phyloP scores from a whole-genome alignment of 169 alveolate genomes.

The Eimeria nieschulzi region DNA sequence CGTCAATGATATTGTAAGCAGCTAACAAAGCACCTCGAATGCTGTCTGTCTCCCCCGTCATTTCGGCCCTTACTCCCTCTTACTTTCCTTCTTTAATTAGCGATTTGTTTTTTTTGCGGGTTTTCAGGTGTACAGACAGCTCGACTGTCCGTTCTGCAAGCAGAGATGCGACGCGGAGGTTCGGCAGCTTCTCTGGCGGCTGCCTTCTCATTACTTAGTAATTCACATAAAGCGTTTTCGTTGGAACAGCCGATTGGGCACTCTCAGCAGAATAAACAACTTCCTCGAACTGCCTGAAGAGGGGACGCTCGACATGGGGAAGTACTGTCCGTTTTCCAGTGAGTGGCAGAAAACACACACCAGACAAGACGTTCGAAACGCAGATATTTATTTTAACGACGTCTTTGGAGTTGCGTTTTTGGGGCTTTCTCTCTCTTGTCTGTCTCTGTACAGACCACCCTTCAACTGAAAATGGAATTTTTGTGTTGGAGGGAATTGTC shows the following conservation, averaged over 20 bases:
- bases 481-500: slow-evolving; percentile 46
- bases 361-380: no score
- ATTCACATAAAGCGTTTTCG: slow-evolving; percentile 60
- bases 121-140: slow-evolving; percentile 21
- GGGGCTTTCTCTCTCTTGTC: no score
- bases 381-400: no score
- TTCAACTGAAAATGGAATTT: slow-evolving; percentile 9
- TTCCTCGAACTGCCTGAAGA: not conserved
- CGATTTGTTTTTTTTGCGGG: not conserved
- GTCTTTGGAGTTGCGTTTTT: no score
- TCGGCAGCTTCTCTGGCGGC: slow-evolving; percentile 33
- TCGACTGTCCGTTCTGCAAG: slow-evolving; percentile 59
- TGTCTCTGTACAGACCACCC: slow-evolving; percentile 28
- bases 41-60: no score
- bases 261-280: slow-evolving; percentile 5
- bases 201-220: slow-evolving; percentile 57
- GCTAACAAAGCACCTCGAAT: no score
- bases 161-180: slow-evolving; percentile 5
- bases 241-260: slow-evolving; percentile 12
- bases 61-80: no score
- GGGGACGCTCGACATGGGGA: slow-evolving; percentile 34
- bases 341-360: no score
- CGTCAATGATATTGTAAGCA: not conserved
- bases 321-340: slow-evolving; percentile 64
- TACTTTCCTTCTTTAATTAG: not conserved